Evolutionary conservation across 768 basidiomycete species (phyloP), one percentile per base, ranked within the genome.

Genomic region (Albatrellus ellisii): DNA sequence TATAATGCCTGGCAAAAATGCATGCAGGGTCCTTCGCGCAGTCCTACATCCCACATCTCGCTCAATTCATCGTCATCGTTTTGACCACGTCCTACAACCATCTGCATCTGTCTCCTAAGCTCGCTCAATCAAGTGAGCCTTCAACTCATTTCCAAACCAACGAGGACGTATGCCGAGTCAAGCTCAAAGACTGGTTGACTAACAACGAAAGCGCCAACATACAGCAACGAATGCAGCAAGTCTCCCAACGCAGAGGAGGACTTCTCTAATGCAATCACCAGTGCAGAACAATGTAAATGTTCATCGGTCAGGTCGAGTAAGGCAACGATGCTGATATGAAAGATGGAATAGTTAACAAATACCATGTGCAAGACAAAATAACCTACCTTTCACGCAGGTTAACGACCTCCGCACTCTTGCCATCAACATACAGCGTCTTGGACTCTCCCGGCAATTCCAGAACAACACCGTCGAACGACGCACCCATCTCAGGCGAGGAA

Each of bases 141-240:
- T n/a, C n/a, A n/a, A n/a, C n/a, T n/a, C n/a, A 91, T 76, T 54
- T 90, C 88, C 60, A 92, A 64, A 29, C 89, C 89, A 42, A 92
- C 82, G 35, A 91, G 76, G 26, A 92, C 73, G 56, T 78, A 87
- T 14, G 78, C 74, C 22, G 80, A 70, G 54, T 86, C 74, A 44
- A 80, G 75, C 53, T 75, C 67, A 67, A 83, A 85, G 20, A 74
- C 75, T 42, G 84, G 82, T 56, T 76, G 79, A 41, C 86, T 84
- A 39, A 92, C 78, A 41, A 92, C 80, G 38, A 71, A 74, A 42
- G 85, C 89, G 48, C 88, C 88, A 40, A 91, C 84, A 61, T 92
- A 92, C 84, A 92, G 86, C 48, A 92, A 69, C 38, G 89, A 82
- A 56, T 92, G 90, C 27, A 92, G 66, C 43, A 90, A 65, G 53